Evolutionary conservation across 352 stramenopile genomes (phyloP).

Genomic region (Phytopythium helicoides): DNA sequence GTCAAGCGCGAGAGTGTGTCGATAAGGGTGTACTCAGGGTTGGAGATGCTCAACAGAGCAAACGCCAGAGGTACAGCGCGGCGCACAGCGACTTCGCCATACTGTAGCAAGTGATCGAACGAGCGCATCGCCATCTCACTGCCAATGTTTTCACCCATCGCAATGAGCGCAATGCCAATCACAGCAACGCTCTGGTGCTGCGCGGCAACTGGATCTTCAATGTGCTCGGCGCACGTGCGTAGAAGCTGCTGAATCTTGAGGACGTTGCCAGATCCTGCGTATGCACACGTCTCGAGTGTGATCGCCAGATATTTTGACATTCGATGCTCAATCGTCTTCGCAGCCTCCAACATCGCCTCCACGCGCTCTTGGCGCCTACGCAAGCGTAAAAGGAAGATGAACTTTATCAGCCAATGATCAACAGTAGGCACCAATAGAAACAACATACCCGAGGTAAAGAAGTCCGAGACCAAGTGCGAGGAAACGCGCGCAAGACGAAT

Average conservation of each 20-base stretch:
- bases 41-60: conserved; percentile 95
- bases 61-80: conserved; percentile 97
- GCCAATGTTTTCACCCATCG: conserved; percentile 96
- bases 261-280: conserved; percentile 98
- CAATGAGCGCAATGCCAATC: conserved; percentile 97
- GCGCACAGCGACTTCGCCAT: conserved; percentile 97
- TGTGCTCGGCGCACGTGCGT: conserved; percentile 97
- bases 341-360: conserved; percentile 98
- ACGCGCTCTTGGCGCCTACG: conserved; percentile 89
- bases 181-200: conserved; percentile 94
- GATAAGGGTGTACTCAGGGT: conserved; percentile 95
- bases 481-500: conserved; percentile 95
- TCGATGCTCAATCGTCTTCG: conserved; percentile 98
- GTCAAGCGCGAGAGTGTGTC: conserved; percentile 98
- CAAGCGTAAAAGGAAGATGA: conserved; percentile 2
- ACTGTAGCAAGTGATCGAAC: conserved; percentile 99
- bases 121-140: conserved; percentile 98
- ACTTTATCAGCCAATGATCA: neutral
- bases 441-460: conserved; percentile 94
- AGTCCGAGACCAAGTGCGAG: conserved; percentile 97
- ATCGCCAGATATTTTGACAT: conserved; percentile 97
- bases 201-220: conserved; percentile 77
- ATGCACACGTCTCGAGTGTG: conserved; percentile 97
- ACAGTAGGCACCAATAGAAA: neutral
- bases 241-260: conserved; percentile 98